Percentiles rank a stretch among this genome's conserved stretches.
phyloP scores from a whole-genome alignment of 495 filamentous ascomycete species.

The Tirmania nivea region DNA sequence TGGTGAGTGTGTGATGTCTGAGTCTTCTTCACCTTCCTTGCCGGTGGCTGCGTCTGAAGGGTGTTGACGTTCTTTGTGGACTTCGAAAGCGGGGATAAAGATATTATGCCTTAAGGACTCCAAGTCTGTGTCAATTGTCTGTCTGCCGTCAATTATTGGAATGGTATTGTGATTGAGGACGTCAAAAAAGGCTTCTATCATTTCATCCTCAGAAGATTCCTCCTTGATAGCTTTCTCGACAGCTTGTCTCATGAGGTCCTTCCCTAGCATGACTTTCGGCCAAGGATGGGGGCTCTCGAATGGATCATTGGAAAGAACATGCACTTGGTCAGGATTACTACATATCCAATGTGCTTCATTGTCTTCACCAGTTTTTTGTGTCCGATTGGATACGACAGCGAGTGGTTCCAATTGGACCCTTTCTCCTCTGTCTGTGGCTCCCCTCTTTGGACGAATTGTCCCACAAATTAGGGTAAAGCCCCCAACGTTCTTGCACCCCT shows the following conservation, averaged over 20 bases:
- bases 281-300: conserved; percentile 30
- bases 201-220: conserved; percentile 33
- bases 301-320: conserved; percentile 26
- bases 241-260: conserved; percentile 24
- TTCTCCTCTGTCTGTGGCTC: too few relatives aligned
- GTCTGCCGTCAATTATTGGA: conserved; percentile 32
- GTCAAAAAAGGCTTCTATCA: conserved; percentile 49
- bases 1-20: too few relatives aligned
- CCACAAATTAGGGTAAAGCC: conserved; percentile 89
- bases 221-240: conserved; percentile 25
- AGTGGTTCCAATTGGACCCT: too few relatives aligned
- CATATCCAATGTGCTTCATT: conserved; percentile 42
- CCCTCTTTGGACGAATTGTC: conserved; percentile 25
- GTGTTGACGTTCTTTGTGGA: too few relatives aligned
- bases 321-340: conserved; percentile 35
- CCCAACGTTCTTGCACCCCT: conserved; percentile 39
- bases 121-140: conserved; percentile 44
- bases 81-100: conserved; percentile 43
- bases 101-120: conserved; percentile 52
- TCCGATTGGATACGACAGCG: conserved; percentile 78
- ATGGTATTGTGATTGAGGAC: conserved; percentile 53
- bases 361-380: conserved; percentile 1
- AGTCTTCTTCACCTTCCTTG: too few relatives aligned
- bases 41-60: too few relatives aligned
- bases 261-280: conserved; percentile 54